Evolutionary conservation across 2,329 filamentous ascomycete genomes (phyloP), one percentile per base, ranked within the genome.

Genomic region (Colletotrichum sp.): DNA sequence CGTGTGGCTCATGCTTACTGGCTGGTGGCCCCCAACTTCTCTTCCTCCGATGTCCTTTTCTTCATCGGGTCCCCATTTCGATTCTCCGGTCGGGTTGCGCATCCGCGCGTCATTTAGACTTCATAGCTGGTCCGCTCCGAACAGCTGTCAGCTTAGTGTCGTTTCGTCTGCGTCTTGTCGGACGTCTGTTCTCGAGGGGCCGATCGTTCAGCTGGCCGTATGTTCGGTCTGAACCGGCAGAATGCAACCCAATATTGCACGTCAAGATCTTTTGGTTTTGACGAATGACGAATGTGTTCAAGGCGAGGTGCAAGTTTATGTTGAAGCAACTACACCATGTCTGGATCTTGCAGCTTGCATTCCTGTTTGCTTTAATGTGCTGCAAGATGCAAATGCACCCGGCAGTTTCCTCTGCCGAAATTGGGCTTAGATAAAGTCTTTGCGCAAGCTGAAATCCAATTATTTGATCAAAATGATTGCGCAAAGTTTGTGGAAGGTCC

Each of bases 111-210:
- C 55, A 64, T 63, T 59, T 49, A 76, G 57, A 73, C 57, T 69
- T 68, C 44, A 49, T 60, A 26, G 30, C 36, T 39, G 28, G 67
- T 36, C 18, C 24, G 55, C n/a, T 15, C 73, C 64, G 63, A 73
- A 36, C 44, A 69, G 39, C 73, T 76, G 57, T 69, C 74, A 76
- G 57, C 24, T 21, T 69, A 74, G 65, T 32, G 9, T 34, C 64
- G 74, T 76, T 76, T 76, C 74, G 74, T 21, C 59, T 62, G 59
- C 49, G 59, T 69, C 59, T 52, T 69, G 49, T 76, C 65, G 57
- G 74, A 60, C 71, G 49, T 76, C 74, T 76, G 74, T 76, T 73
- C 71, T 34, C 74, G 18, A 36, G 63, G 16, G 26, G 26, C 7
- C 36, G 59, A 34, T 69, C 62, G 16, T 52, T 30, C 21, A 55